Evolutionary conservation across 2,329 filamentous ascomycete species (phyloP), one percentile per base, ranked within the genome.

Genomic region (Corinectria fuckeliana): DNA sequence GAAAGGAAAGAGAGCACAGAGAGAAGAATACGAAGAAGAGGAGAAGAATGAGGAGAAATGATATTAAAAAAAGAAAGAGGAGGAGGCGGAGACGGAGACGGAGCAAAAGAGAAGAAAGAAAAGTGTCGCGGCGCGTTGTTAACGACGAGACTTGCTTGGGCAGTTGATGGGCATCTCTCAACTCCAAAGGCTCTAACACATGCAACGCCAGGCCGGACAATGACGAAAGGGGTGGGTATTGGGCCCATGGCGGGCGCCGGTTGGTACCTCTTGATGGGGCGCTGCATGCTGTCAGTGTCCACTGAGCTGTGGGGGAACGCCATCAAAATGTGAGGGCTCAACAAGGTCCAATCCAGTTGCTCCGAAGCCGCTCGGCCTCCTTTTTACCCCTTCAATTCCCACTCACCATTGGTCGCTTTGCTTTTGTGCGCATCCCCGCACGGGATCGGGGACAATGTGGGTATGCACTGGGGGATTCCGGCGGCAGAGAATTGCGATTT

Each of bases 61-160:
- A 42, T 21, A 30, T 48, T 32, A 56, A 38, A n/a, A 34, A 39
- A 23, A 25, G 25, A 50, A 28, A 47, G 25, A 45, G 34, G 38
- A 47, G 48, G 14, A 20, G 47, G 52, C 49, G 39, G 25, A 45
- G 34, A 30, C 41, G 48, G 14, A 20, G 47, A 47, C 49, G 39
- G 41, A 36, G 34, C 20, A 45, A 61, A 32, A 50, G 30, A 44
- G 39, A 56, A 32, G 32, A 47, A 36, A 25, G 48, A 39, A 41
- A 54, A 51, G 42, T 42, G 41, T 50, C 50, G 58, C 56, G 42
- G 48, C 42, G 53, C 53, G 38, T 41, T 54, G 50, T 42, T 39
- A 32, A 49, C 41, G 38, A 51, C 25, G 26, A 18, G 38, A 59
- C 21, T 14, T 49, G 32, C 26, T 52, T 52, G 36, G 36, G 16